Evolutionary conservation across 2,329 filamentous ascomycete genomes (phyloP), one percentile per base, ranked within the genome.

Genomic region (Diaporthe aspalathi): DNA sequence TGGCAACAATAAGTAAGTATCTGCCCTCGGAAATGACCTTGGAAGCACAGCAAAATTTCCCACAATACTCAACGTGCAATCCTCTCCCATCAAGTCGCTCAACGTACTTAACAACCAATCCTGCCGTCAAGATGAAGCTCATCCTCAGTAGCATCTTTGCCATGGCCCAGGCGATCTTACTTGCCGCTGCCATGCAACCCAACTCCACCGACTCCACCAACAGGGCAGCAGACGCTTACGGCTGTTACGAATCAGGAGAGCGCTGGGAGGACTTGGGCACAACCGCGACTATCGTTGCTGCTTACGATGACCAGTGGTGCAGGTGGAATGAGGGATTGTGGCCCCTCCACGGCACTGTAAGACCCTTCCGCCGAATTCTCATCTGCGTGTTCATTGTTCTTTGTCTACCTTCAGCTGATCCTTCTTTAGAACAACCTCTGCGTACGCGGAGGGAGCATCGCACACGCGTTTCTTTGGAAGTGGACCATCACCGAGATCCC

Each of bases 241-340:
- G 60, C 20, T 63, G 60, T 43, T 63, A 49, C 27, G 6, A 22
- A 4, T 2, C 20, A 24, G 60, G 60, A 20, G 43, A 49, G 27
- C 8, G 24, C 27, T 63, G 60, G 60, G 17, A 35, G 29, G 43
- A 63, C 45, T 24, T 63, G 60, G 60, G 60, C 27, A 63, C 60
- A 32, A 35, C 22, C 20, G 20, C 49, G 60, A 9, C 24, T 17
- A 49, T 63, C 60, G 3, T 35, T 49, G 20, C 29, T 1, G 60
- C 43, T 22, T 63, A 63, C 29, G 60, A 63, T 11, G 20, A 63
- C 12, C 60, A 63, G 11, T 63, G 60, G 60, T 63, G 60, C 43
- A 35, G n/a, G 20, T 11, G 14, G 3, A 17, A 2, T 8, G n/a
- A 43, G 2, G 54, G 54, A n/a, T 24, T 17, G 27, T 35, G 27